Evolutionary conservation across 2,329 filamentous ascomycete genomes (phyloP).

Genomic region (Aspergillus sp.): DNA sequence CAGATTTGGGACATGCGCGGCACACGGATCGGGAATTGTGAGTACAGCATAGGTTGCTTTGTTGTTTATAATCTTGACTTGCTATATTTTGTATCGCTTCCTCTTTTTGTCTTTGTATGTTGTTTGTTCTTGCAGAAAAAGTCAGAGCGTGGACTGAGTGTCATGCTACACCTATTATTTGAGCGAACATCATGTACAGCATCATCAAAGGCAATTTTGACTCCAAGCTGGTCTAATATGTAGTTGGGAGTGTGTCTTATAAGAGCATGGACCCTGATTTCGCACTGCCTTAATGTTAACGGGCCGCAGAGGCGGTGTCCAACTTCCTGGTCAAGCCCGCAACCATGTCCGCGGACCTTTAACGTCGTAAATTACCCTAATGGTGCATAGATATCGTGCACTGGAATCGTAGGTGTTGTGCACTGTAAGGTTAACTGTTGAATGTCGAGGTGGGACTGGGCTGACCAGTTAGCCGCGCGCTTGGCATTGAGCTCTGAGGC

Average conservation of each 20-base stretch:
- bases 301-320: neutral
- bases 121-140: constrained; percentile 13
- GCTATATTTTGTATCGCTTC: constrained; percentile 13
- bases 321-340: neutral
- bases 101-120: constrained; percentile 10
- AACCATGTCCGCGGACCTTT: too few species aligned
- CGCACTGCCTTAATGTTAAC: too few species aligned
- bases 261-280: neutral
- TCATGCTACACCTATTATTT: constrained; percentile 11
- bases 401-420: neutral
- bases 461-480: constrained; percentile 23
- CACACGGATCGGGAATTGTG: constrained; percentile 30
- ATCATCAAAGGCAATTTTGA: constrained; percentile 4
- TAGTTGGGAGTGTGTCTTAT: neutral
- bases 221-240: neutral
- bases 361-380: too few species aligned
- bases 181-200: constrained; percentile 16
- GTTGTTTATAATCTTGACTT: constrained; percentile 28
- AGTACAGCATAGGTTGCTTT: constrained; percentile 33
- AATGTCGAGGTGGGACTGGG: neutral
- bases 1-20: constrained; percentile 25
- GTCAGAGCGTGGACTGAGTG: constrained; percentile 10
- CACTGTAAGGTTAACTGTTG: neutral
- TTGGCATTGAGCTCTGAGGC: constrained; percentile 27
- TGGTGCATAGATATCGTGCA: neutral